Evolutionary conservation across 805 yeast species (phyloP).

Genomic region (Zygotorulaspora danielsina): DNA sequence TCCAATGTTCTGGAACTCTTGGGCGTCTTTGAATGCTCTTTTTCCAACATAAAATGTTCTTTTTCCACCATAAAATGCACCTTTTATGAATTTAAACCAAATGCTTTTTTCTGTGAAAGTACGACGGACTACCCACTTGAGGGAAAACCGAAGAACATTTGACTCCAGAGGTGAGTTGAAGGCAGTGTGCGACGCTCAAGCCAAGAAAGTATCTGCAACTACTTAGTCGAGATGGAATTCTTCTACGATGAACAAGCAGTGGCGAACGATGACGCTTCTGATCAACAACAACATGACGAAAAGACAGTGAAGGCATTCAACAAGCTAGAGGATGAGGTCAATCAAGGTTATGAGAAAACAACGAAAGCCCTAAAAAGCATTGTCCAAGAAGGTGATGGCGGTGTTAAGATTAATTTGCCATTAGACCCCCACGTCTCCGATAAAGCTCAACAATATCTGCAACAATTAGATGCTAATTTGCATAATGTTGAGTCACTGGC

Average conservation of each 20-base stretch:
- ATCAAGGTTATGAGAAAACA: slow-evolving; percentile 28
- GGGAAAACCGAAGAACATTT: neutral
- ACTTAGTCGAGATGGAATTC: slow-evolving; percentile 35
- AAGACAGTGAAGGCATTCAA: slow-evolving; percentile 52
- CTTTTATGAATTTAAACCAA: neutral
- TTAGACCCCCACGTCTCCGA: slow-evolving; percentile 24
- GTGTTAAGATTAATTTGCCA: slow-evolving; percentile 30
- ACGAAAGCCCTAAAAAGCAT: slow-evolving; percentile 21
- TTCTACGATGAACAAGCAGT: slow-evolving; percentile 28
- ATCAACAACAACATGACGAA: slow-evolving; percentile 24
- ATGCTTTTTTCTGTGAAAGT: too few relatives aligned
- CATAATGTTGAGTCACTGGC: slow-evolving; percentile 72
- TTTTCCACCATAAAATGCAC: neutral
- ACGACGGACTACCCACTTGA: too few relatives aligned
- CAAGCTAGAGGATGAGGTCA: slow-evolving; percentile 51
- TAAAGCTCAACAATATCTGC: slow-evolving; percentile 59
- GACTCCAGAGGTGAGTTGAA: too few relatives aligned
- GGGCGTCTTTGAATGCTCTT: neutral
- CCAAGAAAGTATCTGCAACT: too few relatives aligned
- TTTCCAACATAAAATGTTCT: neutral
- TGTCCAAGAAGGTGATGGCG: slow-evolving; percentile 20
- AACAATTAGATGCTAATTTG: slow-evolving; percentile 66
- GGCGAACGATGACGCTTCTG: slow-evolving; percentile 9
- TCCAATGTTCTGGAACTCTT: too few relatives aligned
- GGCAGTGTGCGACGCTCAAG: too few relatives aligned